Evolutionary conservation across 1,139 yeast genomes (phyloP), one percentile per base, ranked within the genome.

Genomic region (Diutina mesorugosa): DNA sequence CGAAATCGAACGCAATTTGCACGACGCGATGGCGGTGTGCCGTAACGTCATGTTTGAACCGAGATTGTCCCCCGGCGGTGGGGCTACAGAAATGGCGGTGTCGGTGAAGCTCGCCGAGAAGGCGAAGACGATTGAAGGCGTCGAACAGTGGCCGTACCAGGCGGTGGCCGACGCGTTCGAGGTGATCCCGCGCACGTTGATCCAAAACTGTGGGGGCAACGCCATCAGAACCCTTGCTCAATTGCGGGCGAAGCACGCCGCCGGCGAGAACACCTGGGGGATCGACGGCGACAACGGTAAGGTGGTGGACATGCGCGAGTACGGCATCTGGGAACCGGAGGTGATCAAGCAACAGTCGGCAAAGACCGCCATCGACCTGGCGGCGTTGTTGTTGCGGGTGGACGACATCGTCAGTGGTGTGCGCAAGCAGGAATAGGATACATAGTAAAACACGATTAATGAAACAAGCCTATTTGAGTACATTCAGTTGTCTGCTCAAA

Each of bases 41-140:
- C 84, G 97, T 71, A 95, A 95, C 67, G 97, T 95, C 55, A 82
- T 89, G 79, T 85, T 93, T 65, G 96, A 93, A 69, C 99, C 99
- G 56, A 84, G 95, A 48, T 79, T 93, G 67, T 80, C 97, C 2
- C 99, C 99, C 56, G 99, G 99, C 64, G 99, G 99, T 59, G 99
- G 99, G 66, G 99, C 99, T 56, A 93, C 98, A 28, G 99, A 93
- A 73, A 93, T 95, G 98, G 99, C 99, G 1, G 91, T 95, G 55
- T 80, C 95, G 62, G 98, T 93, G 38, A 83, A 80, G 62, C 79
- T 93, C 60, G 81, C 96, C 12, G 97, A 93, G 69, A 86, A 83
- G 74, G 97, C 98, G 55, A 91, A 91, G 73, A 79, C 84, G 56
- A 84, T 95, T 63, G 97, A 90, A 71, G 99, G 99, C 58, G 87